Evolutionary conservation across 208 protist species (phyloP).

Genomic region (Trypanosoma caninum): DNA sequence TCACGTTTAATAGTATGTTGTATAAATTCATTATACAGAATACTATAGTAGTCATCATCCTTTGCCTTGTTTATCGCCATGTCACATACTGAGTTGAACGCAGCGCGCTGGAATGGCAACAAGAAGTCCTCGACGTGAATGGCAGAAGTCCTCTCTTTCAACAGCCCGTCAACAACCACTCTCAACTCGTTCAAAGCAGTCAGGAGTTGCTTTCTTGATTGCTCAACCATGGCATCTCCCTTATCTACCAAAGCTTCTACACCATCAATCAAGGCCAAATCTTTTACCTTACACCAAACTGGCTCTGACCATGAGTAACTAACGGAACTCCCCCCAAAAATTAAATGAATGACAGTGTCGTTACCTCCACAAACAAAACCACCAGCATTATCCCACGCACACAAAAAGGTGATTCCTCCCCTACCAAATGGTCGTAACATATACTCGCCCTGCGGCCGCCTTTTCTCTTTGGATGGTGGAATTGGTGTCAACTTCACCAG

Average conservation of each 20-base stretch:
- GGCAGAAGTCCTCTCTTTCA: constrained; percentile 44
- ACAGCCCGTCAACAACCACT: constrained; percentile 33
- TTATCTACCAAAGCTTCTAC: background rate
- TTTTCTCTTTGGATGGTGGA: constrained; percentile 80
- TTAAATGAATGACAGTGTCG: constrained; percentile 23
- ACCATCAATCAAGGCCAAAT: background rate
- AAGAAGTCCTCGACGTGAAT: constrained; percentile 69
- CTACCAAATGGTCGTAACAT: constrained; percentile 39
- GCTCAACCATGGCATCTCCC: constrained; percentile 2
- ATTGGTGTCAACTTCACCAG: constrained; percentile 49
- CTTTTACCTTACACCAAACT: constrained; percentile 21
- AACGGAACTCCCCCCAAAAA: background rate
- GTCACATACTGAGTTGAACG: constrained; percentile 64
- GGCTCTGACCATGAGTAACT: constrained; percentile 43
- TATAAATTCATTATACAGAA: constrained; percentile 73
- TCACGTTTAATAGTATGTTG: constrained; percentile 55
- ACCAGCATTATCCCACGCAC: constrained; percentile 17
- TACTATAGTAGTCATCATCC: constrained; percentile 64
- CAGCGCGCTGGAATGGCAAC: constrained; percentile 41
- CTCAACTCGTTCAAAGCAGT: constrained; percentile 18
- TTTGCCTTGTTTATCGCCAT: constrained; percentile 51
- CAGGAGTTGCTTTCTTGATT: constrained; percentile 9
- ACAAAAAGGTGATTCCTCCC: constrained; percentile 46
- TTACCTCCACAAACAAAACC: constrained; percentile 31
- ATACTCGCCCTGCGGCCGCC: constrained; percentile 39